phyloP scores from a whole-genome alignment of 495 filamentous ascomycete species.

The Tuber brumale region DNA sequence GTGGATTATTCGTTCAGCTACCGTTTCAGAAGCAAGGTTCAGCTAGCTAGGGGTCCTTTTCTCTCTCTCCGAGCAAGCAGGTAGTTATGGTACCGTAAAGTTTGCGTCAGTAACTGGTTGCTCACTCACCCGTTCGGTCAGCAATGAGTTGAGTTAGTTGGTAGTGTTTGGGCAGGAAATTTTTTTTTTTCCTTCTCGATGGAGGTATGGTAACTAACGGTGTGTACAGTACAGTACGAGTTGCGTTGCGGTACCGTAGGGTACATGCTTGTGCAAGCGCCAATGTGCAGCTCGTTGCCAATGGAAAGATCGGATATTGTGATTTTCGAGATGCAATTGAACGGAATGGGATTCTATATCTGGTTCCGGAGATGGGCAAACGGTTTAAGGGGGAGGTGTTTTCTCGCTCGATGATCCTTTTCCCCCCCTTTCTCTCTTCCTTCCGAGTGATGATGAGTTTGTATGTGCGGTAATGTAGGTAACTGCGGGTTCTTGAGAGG shows the following conservation, averaged over 20 bases:
- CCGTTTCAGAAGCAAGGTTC: conserved; percentile 36
- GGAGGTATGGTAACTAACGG: not conserved
- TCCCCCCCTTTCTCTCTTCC: not conserved
- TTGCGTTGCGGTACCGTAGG: not conserved
- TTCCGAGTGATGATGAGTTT: not conserved
- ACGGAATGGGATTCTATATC: not conserved
- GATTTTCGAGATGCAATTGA: not conserved
- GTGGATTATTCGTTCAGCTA: not conserved
- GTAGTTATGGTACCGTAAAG: not conserved
- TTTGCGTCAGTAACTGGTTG: not conserved
- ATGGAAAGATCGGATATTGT: conserved; percentile 5
- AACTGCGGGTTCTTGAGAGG: not conserved
- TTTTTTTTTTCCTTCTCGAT: not conserved
- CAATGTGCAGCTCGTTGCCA: not conserved
- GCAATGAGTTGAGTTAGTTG: not conserved
- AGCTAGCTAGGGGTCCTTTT: conserved; percentile 11
- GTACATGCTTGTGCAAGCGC: not conserved
- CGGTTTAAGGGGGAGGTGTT: not conserved
- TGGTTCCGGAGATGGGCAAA: not conserved
- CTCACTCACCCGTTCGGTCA: not conserved
- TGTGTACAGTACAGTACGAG: not conserved
- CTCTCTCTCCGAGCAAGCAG: not conserved
- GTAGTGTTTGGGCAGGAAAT: not conserved
- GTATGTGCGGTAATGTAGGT: not conserved
- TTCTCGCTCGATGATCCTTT: not conserved